A percentile compares a stretch with the other conserved stretches of the same genome.
These are phyloP conservation scores for Thelephora ganbajun DNA, from an alignment of 768 basidiomycete species.

Conservation along the genomic window DNA sequence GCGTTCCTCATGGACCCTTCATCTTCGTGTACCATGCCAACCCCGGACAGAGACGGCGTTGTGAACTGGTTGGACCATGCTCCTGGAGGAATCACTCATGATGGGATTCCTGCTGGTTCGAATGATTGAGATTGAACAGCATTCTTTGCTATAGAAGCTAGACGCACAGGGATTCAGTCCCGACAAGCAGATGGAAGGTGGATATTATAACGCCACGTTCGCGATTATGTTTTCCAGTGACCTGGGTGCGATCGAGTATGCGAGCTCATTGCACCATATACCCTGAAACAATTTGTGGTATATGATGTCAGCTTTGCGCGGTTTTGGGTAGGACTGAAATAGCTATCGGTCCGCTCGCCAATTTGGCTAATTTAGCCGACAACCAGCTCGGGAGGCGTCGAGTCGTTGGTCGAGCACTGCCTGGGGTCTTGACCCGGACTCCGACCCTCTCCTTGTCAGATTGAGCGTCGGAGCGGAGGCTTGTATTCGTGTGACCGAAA, in stretches of 20 bases:
- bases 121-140: slow-evolving; percentile 56
- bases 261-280: slow-evolving; percentile 44
- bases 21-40: slow-evolving; percentile 72
- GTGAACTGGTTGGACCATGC: slow-evolving; percentile 60
- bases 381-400: slow-evolving; percentile 78
- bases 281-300: slow-evolving; percentile 58
- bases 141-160: slow-evolving; percentile 60
- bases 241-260: slow-evolving; percentile 28
- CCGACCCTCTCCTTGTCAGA: slow-evolving; percentile 56
- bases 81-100: slow-evolving; percentile 32
- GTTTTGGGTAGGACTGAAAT: not conserved
- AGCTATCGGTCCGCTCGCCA: slow-evolving; percentile 1
- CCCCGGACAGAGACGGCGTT: slow-evolving; percentile 51
- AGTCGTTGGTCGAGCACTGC: slow-evolving; percentile 71
- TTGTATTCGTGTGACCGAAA: not conserved
- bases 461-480: slow-evolving; percentile 75
- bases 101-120: slow-evolving; percentile 59
- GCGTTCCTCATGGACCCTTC: slow-evolving; percentile 72
- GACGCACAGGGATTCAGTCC: slow-evolving; percentile 53
- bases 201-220: slow-evolving; percentile 68
- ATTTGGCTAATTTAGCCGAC: slow-evolving; percentile 46
- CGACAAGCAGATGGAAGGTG: slow-evolving; percentile 56
- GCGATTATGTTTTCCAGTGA: slow-evolving; percentile 48
- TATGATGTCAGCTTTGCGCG: slow-evolving; percentile 15
- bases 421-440: slow-evolving; percentile 39